Base-by-base conservation (phyloP, 164 flowering plant genomes). In the Cinnamomum chago region DNA sequence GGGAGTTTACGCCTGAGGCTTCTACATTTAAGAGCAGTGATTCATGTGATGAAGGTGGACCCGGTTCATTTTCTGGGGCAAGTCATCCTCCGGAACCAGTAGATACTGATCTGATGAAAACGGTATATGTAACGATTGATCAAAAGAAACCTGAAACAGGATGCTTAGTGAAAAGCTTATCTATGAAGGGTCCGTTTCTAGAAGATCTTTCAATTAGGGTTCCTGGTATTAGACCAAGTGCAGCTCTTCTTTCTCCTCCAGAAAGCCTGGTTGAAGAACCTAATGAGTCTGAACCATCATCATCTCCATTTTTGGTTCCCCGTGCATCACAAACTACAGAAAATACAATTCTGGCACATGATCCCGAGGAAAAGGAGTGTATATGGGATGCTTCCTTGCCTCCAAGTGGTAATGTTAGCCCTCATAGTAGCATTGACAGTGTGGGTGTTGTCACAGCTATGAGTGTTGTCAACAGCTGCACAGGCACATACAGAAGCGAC, bases 301-400 rank as follows among this genome's bases (percentile, higher is more conserved):
- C 71, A 68, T 64, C 55, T 47, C 71, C 52, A 67, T 67, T 67
- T 67, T 4, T 17, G 47, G 69, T 67, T 18, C 69, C 69, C 33
- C 69, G 23, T 27, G 47, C 50, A 28, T 67, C 69, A 14, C 69
- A 67, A 2, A 30, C 69, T 28, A 67, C 69, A 6, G 69, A 67
- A 13, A 67, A 67, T 20, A 30, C 69, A 33, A 15, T 68, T 47
- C 12, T 20, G 35, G 22, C 58, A 73, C 85, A 84, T 10, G 92
- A 86, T 69, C 78, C 93, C 25, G 93, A 89, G 20, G 97, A 94
- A 76, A 88, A 86, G 81, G 98, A 90, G 78, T 90, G 95, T 73
- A 85, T 94, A 25, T 94, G 98, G 98, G 98, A 94, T 84, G 88
- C 94, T 79, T 94, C 95, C 65, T 85, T 94, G 87, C 98, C 98